Evolutionary conservation across 257 asterid genomes (phyloP).

Genomic region (Coffea canephora): DNA sequence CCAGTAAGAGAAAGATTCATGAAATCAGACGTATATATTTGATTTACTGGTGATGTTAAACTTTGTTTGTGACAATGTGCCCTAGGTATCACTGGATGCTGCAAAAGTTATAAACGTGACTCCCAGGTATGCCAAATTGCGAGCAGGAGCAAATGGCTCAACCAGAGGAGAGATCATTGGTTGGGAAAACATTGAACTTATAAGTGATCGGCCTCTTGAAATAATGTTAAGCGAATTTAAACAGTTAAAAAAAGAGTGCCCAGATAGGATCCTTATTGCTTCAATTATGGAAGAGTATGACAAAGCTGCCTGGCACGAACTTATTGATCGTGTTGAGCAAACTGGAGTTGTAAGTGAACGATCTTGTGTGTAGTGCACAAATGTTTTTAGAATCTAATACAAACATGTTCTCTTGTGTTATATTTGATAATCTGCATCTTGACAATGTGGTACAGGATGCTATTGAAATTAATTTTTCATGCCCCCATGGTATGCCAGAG

Average conservation of each 20-base stretch:
- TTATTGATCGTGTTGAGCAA: slow-evolving; percentile 82
- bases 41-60: background rate
- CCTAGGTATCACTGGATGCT: slow-evolving; percentile 88
- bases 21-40: too few species aligned
- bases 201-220: slow-evolving; percentile 90
- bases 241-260: slow-evolving; percentile 81
- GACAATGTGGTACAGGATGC: slow-evolving; percentile 58
- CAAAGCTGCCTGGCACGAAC: slow-evolving; percentile 93
- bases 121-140: slow-evolving; percentile 85
- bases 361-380: slow-evolving; percentile 5
- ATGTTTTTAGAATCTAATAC: background rate
- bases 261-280: slow-evolving; percentile 92
- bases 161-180: slow-evolving; percentile 85
- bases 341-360: slow-evolving; percentile 76
- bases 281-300: slow-evolving; percentile 94
- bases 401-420: background rate
- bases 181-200: slow-evolving; percentile 92
- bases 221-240: slow-evolving; percentile 84
- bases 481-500: slow-evolving; percentile 99
- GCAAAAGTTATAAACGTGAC: slow-evolving; percentile 88
- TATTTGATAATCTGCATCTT: slow-evolving; percentile 15
- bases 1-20: background rate
- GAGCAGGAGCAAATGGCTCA: slow-evolving; percentile 79
- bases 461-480: slow-evolving; percentile 81
- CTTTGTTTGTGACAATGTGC: background rate